A percentile compares a stretch with the other conserved stretches of the same genome.
Evolutionary conservation across 352 stramenopile species (phyloP).

Genomic region (Pythium apleroticum): DNA sequence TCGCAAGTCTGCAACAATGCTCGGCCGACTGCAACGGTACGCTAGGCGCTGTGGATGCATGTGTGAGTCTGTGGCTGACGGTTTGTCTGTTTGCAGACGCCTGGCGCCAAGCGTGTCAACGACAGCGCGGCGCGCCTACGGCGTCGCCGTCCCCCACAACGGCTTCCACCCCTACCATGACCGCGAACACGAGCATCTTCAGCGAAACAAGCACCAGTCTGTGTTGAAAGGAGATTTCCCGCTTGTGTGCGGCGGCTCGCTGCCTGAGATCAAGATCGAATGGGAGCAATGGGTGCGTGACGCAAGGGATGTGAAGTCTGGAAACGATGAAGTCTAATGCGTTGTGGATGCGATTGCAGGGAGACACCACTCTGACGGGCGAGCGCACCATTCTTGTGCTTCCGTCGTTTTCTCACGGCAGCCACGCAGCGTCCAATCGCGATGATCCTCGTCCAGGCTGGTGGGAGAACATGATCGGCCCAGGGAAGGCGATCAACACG

Average conservation of each 20-base stretch:
- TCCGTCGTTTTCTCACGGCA: conserved; percentile 87
- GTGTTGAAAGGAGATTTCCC: conserved; percentile 62
- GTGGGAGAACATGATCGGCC: conserved; percentile 89
- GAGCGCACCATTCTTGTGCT: conserved; percentile 82
- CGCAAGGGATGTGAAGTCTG: neutral
- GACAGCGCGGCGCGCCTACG: conserved; percentile 34
- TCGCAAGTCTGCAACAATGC: conserved; percentile 6
- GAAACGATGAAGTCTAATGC: neutral
- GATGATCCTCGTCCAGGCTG: conserved; percentile 78
- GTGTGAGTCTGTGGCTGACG: neutral
- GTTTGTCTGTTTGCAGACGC: conserved; percentile 3
- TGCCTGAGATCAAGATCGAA: conserved; percentile 65
- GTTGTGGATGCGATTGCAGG: conserved; percentile 23
- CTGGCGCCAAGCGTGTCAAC: conserved; percentile 15
- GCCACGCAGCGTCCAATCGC: conserved; percentile 78
- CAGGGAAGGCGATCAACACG: conserved; percentile 85
- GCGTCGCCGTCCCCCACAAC: conserved; percentile 35
- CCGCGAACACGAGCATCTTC: conserved; percentile 32
- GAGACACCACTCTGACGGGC: conserved; percentile 61
- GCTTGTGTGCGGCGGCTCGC: conserved; percentile 48
- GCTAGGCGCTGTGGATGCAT: neutral
- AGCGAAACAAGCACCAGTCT: conserved; percentile 75
- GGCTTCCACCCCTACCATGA: conserved; percentile 20
- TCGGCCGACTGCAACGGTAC: conserved; percentile 22
- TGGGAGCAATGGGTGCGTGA: conserved; percentile 73